A percentile compares a stretch with the other conserved stretches of the same genome.
phyloP scores from a whole-genome alignment of 2,329 filamentous ascomycete genomes.

The Nigrospora oryzae region DNA sequence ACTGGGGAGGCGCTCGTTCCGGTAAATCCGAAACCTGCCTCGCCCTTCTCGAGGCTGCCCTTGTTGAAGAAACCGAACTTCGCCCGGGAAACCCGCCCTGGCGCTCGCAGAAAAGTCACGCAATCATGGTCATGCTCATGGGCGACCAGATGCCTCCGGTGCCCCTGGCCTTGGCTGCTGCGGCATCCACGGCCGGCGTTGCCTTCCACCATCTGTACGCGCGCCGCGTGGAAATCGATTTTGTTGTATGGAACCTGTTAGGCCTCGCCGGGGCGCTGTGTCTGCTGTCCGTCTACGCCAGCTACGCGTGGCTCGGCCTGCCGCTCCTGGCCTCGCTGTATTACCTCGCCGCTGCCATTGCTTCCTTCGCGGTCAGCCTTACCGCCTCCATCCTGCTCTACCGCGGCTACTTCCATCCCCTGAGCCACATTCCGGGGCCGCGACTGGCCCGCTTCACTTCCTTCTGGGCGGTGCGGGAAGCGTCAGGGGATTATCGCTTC shows the following conservation, averaged over 20 bases:
- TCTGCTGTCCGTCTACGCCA: background rate
- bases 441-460: conserved; percentile 3
- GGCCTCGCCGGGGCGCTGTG: background rate
- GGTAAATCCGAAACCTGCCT: too few relatives aligned
- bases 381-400: conserved; percentile 3
- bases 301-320: background rate
- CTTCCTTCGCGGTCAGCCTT: background rate
- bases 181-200: background rate
- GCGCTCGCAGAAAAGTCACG: too few relatives aligned
- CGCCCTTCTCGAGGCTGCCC: too few relatives aligned
- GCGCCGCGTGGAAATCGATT: conserved; percentile 5
- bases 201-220: conserved; percentile 5
- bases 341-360: background rate
- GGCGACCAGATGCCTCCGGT: too few relatives aligned
- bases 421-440: conserved; percentile 3
- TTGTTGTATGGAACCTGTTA: background rate
- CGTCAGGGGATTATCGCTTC: conserved; percentile 3
- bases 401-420: conserved; percentile 4
- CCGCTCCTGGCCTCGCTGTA: background rate
- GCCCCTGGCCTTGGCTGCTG: background rate
- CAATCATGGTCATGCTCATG: too few relatives aligned
- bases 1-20: too few relatives aligned
- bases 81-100: too few relatives aligned
- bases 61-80: too few relatives aligned
- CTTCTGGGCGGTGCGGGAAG: conserved; percentile 2